Conservation (phyloP, 2,329 filamentous ascomycete species). For the Pezicula neosporulosa region DNA sequence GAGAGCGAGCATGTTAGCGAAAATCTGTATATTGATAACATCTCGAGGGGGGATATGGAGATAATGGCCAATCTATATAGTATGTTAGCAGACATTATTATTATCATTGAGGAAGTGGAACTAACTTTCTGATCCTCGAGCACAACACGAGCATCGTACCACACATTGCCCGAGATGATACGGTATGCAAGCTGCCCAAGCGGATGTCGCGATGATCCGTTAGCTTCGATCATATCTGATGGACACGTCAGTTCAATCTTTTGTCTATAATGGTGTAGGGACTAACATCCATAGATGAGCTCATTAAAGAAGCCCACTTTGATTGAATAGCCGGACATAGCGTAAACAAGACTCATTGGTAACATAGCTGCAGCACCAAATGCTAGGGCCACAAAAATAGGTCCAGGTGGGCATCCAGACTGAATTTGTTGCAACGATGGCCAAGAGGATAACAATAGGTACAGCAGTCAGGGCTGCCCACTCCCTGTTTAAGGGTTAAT, state of each 20-base stretch:
- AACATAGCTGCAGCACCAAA: not conserved
- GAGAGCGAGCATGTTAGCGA: not conserved
- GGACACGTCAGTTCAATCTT: not conserved
- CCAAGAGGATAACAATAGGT: not conserved
- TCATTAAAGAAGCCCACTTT: not conserved
- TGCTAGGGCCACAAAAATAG: not conserved
- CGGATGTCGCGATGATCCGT: not conserved
- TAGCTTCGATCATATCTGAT: not conserved
- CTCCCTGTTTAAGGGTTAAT: not conserved
- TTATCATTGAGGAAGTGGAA: not conserved
- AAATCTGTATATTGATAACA: not conserved
- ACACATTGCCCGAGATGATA: not conserved
- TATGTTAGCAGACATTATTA: not conserved
- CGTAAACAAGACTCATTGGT: conserved; percentile 1
- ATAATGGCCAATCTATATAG: not conserved
- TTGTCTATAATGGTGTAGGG: not conserved
- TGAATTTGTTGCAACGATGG: not conserved
- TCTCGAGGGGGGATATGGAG: not conserved
- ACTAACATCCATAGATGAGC: conserved; percentile 1
- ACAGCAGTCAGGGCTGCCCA: not conserved
- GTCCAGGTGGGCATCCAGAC: not conserved
- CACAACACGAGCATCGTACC: not conserved
- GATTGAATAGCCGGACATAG: not conserved
- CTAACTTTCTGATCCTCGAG: not conserved
- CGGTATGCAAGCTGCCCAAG: conserved; percentile 1